Conservation (phyloP, 1,139 yeast genomes). For the Keqinozyma sinolaborantium region DNA sequence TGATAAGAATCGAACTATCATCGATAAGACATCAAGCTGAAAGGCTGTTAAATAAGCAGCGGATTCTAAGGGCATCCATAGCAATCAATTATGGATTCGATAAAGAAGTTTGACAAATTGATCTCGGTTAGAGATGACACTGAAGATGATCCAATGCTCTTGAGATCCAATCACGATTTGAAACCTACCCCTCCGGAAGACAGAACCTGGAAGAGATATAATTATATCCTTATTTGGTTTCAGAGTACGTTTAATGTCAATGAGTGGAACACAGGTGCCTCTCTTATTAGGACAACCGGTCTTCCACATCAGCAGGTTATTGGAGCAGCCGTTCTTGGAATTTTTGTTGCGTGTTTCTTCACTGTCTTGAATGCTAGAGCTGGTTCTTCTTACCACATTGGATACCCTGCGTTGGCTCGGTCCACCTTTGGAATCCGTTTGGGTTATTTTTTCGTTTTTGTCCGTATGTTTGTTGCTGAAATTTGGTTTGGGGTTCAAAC, state of each 20-base stretch:
- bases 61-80: no score
- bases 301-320: constrained; percentile 12
- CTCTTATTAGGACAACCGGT: constrained; percentile 10
- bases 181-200: constrained; percentile 13
- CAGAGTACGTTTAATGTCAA: constrained; percentile 12
- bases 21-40: no score
- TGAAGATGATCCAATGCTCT: constrained; percentile 6
- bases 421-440: constrained; percentile 11
- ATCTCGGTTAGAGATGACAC: constrained; percentile 10
- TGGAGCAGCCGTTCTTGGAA: constrained; percentile 10
- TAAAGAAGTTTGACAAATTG: constrained; percentile 9
- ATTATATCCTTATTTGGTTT: constrained; percentile 11
- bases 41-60: no score
- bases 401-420: constrained; percentile 11
- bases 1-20: no score
- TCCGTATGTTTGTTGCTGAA: constrained; percentile 11
- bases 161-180: constrained; percentile 10
- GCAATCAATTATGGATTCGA: no score
- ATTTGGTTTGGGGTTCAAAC: constrained; percentile 14
- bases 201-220: constrained; percentile 12
- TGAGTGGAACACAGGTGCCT: constrained; percentile 14
- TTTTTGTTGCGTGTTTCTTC: constrained; percentile 10
- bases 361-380: constrained; percentile 12
- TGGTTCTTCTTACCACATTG: constrained; percentile 13
- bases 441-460: constrained; percentile 11